Percentiles rank a stretch among this genome's conserved stretches.
phyloP scores from a whole-genome alignment of 441 rosid genomes.

The Gossypium aridum region DNA sequence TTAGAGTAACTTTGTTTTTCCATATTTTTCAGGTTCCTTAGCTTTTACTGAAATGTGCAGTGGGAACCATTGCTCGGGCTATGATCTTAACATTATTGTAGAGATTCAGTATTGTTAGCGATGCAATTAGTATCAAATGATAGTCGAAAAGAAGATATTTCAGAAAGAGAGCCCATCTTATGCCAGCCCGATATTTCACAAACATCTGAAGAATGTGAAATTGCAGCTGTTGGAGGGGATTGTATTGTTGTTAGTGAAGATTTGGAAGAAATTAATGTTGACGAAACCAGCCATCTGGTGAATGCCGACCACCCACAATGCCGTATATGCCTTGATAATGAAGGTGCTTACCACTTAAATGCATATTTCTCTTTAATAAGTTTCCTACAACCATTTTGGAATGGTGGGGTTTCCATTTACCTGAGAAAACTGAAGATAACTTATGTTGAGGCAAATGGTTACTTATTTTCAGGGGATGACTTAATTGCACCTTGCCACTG shows the following conservation, averaged over 20 bases:
- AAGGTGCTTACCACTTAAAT: conserved; percentile 43
- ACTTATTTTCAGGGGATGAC: conserved; percentile 66
- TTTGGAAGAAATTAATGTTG: conserved; percentile 44
- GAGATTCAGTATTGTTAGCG: conserved; percentile 29
- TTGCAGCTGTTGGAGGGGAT: conserved; percentile 48
- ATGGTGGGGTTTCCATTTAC: conserved; percentile 9
- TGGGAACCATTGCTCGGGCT: conserved; percentile 24
- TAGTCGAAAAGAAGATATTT: conserved; percentile 45
- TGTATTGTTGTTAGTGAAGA: conserved; percentile 35
- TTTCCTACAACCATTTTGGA: conserved; percentile 4
- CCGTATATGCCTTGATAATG: conserved; percentile 93
- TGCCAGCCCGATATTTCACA: conserved; percentile 27
- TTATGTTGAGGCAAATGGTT: conserved; percentile 13
- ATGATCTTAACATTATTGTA: conserved; percentile 27
- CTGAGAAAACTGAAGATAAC: conserved; percentile 5
- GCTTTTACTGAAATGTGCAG: conserved; percentile 5
- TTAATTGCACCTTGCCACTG: conserved; percentile 96
- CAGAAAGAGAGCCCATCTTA: conserved; percentile 67
- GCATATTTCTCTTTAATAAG: conserved; percentile 8
- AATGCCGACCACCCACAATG: conserved; percentile 80
- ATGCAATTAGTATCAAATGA: conserved; percentile 88
- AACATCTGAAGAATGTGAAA: conserved; percentile 60
- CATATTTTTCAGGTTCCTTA: neutral
- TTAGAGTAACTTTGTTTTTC: neutral
- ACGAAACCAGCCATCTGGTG: conserved; percentile 65